A percentile compares a stretch with the other conserved stretches of the same genome.
phyloP scores from a whole-genome alignment of 2,329 filamentous ascomycete genomes.

The Colletotrichum falcatum region DNA sequence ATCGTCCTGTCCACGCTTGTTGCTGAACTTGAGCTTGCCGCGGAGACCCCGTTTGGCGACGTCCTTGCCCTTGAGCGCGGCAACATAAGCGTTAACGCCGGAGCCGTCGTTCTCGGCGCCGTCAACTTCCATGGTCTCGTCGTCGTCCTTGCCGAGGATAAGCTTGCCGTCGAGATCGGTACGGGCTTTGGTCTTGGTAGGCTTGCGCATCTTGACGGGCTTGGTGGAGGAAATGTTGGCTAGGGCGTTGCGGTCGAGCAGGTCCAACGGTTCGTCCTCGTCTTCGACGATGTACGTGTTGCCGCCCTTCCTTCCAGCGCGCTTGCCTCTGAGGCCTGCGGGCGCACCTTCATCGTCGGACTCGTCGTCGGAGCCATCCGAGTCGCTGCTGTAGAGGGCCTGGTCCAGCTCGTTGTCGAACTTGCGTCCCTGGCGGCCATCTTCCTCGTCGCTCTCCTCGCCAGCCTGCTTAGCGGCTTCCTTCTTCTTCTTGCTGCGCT shows the following conservation, averaged over 20 bases:
- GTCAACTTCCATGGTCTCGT: conserved; percentile 74
- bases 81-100: conserved; percentile 77
- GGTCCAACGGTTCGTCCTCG: conserved; percentile 93
- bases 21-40: conserved; percentile 79
- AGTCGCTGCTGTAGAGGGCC: conserved; percentile 88
- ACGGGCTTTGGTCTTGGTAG: conserved; percentile 74
- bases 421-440: conserved; percentile 65
- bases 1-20: conserved; percentile 63
- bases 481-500: conserved; percentile 91
- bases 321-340: conserved; percentile 56
- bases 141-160: conserved; percentile 73
- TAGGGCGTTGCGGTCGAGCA: conserved; percentile 88
- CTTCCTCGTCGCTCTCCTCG: conserved; percentile 67
- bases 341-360: conserved; percentile 62
- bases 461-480: conserved; percentile 71
- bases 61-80: conserved; percentile 76
- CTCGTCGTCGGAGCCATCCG: conserved; percentile 70
- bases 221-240: conserved; percentile 95
- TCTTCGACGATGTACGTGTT: conserved; percentile 93
- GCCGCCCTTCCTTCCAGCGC: conserved; percentile 68
- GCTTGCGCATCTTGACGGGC: conserved; percentile 73
- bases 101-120: conserved; percentile 61
- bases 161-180: conserved; percentile 84
- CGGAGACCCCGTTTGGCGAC: conserved; percentile 73
- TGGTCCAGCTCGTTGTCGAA: conserved; percentile 97